Evolutionary conservation across 768 basidiomycete species (phyloP).

Genomic region (Hysterangium stoloniferum): DNA sequence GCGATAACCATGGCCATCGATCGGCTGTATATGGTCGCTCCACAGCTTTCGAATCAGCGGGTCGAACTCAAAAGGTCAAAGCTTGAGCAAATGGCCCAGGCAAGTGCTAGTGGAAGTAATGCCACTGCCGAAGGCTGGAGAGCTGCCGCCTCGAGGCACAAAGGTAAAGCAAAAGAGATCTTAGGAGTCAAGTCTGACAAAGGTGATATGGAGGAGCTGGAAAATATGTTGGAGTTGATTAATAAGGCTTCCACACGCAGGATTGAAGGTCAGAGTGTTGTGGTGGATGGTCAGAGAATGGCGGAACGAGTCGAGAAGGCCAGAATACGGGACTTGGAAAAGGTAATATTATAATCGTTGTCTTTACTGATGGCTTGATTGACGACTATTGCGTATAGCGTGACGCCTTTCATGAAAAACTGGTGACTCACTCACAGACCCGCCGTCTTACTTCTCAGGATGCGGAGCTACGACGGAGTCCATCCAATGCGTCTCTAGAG

Average conservation of each 20-base stretch:
- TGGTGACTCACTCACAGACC: conserved; percentile 61
- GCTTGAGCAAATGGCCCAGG: conserved; percentile 65
- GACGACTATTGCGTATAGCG: conserved; percentile 36
- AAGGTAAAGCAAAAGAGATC: conserved; percentile 12
- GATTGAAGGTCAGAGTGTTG: conserved; percentile 61
- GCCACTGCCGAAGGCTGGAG: not conserved
- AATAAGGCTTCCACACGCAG: conserved; percentile 64
- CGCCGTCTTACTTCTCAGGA: conserved; percentile 79
- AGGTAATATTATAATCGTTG: conserved; percentile 39
- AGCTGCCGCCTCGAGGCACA: not conserved
- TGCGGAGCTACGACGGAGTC: conserved; percentile 41
- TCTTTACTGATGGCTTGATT: conserved; percentile 8
- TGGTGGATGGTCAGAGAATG: conserved; percentile 51
- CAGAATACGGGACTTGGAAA: conserved; percentile 49
- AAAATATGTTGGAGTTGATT: conserved; percentile 63
- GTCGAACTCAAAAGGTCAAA: conserved; percentile 79
- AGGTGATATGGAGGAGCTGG: conserved; percentile 44
- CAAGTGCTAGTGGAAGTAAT: conserved; percentile 32
- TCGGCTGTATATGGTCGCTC: conserved; percentile 74
- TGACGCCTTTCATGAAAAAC: conserved; percentile 66
- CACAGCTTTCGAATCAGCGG: conserved; percentile 86
- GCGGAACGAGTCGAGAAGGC: conserved; percentile 46
- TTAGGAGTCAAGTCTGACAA: conserved; percentile 12
- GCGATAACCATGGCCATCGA: conserved; percentile 84
- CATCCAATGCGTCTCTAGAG: conserved; percentile 13